Base-by-base conservation (phyloP, 495 filamentous ascomycete species). In the Daldinia childiae region DNA sequence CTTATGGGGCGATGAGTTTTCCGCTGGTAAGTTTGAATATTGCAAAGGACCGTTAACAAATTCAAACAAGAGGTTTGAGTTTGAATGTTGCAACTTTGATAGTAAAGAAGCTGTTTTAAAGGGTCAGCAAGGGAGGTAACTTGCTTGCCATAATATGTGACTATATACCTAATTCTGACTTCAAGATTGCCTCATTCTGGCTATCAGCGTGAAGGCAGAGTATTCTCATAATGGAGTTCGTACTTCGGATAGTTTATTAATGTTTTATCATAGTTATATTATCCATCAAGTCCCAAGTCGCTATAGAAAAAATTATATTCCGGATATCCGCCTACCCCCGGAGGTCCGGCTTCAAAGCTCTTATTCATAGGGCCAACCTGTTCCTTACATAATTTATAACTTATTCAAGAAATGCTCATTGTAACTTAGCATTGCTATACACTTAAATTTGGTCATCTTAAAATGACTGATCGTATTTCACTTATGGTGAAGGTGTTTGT, bases 141-240 rank as follows among this genome's bases (percentile, higher is more conserved):
- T 11, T 34, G 7, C 8, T 34, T 26, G 9, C 24, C 4, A 52
- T 21, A 30, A 34, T 32, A 17, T 32, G 51, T 41, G 62, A 66
- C 11, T 68, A 75, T 4, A 14, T 36, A 87, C 89, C 79, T 9
- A 87, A 86, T 67, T 90, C 87, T 3, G 87, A 84, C 63, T 84
- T 81, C 74, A 91, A 88, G 62, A 89, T 88, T 0, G 76, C 63
- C 41, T 77, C 83, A 69, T 87, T 90, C 32, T 89, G 90, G 32
- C 88, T 89, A 65, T 83, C 82, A 8, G 87, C 89, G 74, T 91
- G 89, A 17, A 91, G 87, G 64, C 87, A 88, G 45, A 92, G 85
- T 59, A 91, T 75, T 67, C 80, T 84, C 83, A 90, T 90, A 21
- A 51, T 76, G 27, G 27, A 29, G 27, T 29, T 29, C 5, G 5